A percentile compares a stretch with the other conserved stretches of the same genome.
Evolutionary conservation across 306 rosid species (phyloP).

Genomic region (Sicyos edulis): DNA sequence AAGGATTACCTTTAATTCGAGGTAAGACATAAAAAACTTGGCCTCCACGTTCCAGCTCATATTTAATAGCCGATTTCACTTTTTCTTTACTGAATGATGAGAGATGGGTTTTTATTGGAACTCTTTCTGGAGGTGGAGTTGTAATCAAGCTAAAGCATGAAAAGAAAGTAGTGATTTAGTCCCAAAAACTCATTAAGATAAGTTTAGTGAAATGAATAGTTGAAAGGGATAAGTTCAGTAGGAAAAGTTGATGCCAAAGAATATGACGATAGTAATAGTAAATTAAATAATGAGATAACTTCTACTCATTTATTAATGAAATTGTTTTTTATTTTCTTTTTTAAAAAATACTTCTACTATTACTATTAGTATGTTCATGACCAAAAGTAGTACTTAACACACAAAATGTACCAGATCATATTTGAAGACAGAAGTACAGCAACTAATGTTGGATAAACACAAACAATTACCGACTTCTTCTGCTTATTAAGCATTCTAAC

Average conservation of each 20-base stretch:
- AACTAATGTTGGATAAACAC: background rate
- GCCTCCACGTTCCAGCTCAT: constrained; percentile 85
- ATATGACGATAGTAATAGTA: background rate
- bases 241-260: background rate
- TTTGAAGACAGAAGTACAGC: constrained; percentile 16
- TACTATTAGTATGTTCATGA: background rate
- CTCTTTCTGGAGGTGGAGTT: constrained; percentile 97
- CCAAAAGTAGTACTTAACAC: constrained; percentile 6
- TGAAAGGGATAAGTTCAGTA: background rate
- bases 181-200: constrained; percentile 14
- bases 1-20: constrained; percentile 68
- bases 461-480: background rate
- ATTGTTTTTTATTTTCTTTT: no score
- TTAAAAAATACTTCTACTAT: background rate
- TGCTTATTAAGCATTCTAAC: background rate
- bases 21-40: constrained; percentile 92
- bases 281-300: background rate
- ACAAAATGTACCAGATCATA: background rate
- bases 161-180: constrained; percentile 13
- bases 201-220: background rate
- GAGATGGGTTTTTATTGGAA: constrained; percentile 84
- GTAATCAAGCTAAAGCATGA: constrained; percentile 67
- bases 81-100: constrained; percentile 66
- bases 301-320: no score
- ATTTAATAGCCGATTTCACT: constrained; percentile 60